Evolutionary conservation across 2,329 filamentous ascomycete species (phyloP), one percentile per base, ranked within the genome.

Genomic region (Xylariaceae sp.): DNA sequence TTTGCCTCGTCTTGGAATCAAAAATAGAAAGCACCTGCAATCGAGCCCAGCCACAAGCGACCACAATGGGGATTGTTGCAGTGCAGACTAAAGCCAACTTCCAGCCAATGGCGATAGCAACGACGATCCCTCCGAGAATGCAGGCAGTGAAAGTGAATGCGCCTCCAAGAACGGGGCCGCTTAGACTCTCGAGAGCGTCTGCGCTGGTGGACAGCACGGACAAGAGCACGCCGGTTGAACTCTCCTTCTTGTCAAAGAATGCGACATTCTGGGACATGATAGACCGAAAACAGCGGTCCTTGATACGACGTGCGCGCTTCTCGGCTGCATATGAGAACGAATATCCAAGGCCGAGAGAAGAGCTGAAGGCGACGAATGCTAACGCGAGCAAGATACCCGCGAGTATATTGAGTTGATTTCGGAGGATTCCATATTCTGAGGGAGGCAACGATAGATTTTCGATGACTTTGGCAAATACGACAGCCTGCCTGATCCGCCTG

Each of bases 21-120:
- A 89, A 88, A 56, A 84, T 73, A n/a, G 83, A 68, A 67, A 87
- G 85, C 60, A 80, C 81, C 56, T 71, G 75, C 59, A 82, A 70
- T 1, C 80, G 75, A 67, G 74, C 78, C 62, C 75, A 83, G 0
- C 74, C 75, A 0, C 76, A 73, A 5, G 67, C 51, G 3, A 82
- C 59, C 42, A 76, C 72, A 19, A 83, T 65, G 0, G 80, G 80
- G 50, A 80, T 68, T 5, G 80, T 78, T 8, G 87, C 81, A 61
- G 83, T 86, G 0, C 81, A 78, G 0, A 92, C 84, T 0, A 90
- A 71, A 0, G 85, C 82, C 8, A 92, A 75, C 67, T 90, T 92
- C 88, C 88, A 92, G 1, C 86, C 85, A 65, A 86, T 89, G 3
- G 78, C 74, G 62, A 92, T 86, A 41, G 78, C 73, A n/a, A n/a